Base-by-base conservation (phyloP, 208 protist genomes). In the Tetramitus jugosus region DNA sequence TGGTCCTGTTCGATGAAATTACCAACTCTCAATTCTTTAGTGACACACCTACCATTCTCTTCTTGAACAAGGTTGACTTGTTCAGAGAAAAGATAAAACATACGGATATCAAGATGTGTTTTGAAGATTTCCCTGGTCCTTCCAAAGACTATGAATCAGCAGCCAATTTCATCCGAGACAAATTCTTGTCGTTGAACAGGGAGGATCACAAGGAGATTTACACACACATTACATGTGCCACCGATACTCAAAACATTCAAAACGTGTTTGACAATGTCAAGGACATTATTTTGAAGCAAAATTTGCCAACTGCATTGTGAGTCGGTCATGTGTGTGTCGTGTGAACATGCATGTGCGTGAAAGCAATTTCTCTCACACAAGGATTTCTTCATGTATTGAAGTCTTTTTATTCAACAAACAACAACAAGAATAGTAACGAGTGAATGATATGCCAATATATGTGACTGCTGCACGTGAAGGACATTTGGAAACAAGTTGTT, bases 61-160 rank as follows among this genome's bases (percentile, higher is more conserved):
- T 94, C 76, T 78, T 92, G 17, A 94, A 94, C 81, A 94, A 94
- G 76, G 86, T 52, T 31, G 91, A 94, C 82, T 79, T 94, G 0
- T 93, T 94, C 76, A 56, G 68, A 52, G 76, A 91, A 62, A 94
- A 94, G 80, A 83, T 94, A 26, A 60, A 82, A 52, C 53, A 68
- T 23, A 53, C 29, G 10, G 29, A 20, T 33, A 33, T 74, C 14
- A 46, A 20, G 4, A 20, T 53, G 1, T 74, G 7, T 37, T 74
- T 74, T 53, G 8, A 3, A 17, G 67, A 74, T 53, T 74, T 39
- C 23, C 46, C 20, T 53, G 67, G 67, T 2, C n/a, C 4, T 37
- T 3, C 4, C 10, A 46, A 65, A 29, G 43, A 61, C 61, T 76
- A 33, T 71, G 53, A 78, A 20, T 2, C 26, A 43, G 72, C 77